These are phyloP conservation scores for Lasiosphaeria ovina DNA, from an alignment of 495 filamentous ascomycete genomes.

Conservation along the genomic window DNA sequence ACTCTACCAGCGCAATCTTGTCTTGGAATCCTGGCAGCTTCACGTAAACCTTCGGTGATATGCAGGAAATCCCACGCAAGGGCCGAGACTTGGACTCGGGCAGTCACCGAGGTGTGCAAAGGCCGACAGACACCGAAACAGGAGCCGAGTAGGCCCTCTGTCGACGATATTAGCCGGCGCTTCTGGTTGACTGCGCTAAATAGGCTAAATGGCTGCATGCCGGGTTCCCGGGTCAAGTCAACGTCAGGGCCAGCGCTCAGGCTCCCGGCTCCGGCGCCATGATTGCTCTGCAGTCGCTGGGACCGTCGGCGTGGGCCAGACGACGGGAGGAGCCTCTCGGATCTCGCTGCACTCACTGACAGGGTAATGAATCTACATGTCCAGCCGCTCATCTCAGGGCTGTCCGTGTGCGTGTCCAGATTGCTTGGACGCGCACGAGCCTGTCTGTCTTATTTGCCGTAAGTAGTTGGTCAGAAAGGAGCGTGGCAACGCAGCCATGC, in stretches of 20 bases:
- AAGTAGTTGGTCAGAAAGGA: no score
- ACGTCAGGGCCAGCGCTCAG: constrained; percentile 12
- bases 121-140: background rate
- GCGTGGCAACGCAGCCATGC: no score
- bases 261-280: background rate
- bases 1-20: no score
- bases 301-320: constrained; percentile 9
- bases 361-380: no score
- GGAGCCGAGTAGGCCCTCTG: constrained; percentile 18
- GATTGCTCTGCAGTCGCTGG: constrained; percentile 5
- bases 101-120: background rate
- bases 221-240: constrained; percentile 36
- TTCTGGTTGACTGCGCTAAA: constrained; percentile 27
- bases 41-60: background rate
- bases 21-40: no score
- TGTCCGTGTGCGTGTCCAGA: no score
- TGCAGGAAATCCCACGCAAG: background rate
- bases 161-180: constrained; percentile 30
- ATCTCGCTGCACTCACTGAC: no score
- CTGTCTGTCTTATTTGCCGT: no score
- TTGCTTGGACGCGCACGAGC: no score
- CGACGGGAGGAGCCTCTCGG: background rate
- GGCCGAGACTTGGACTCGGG: background rate
- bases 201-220: constrained; percentile 31
- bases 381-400: no score